These are phyloP conservation scores for Mimosa bimucronata DNA, from an alignment of 306 rosid genomes.

Conservation along the genomic window DNA sequence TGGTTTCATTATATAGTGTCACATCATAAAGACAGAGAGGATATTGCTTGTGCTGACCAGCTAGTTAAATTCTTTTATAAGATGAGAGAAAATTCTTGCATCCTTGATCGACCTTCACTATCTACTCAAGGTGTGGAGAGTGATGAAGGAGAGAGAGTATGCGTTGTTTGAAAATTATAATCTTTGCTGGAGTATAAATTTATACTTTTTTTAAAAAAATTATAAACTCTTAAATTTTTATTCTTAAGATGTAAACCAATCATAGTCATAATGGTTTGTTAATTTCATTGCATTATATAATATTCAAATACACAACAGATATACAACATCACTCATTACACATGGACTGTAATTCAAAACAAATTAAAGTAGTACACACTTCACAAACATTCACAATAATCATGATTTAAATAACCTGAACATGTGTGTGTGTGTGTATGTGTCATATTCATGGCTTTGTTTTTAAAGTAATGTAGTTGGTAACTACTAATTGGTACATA, in stretches of 20 bases:
- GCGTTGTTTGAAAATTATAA: too few relatives aligned
- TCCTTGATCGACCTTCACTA: too few relatives aligned
- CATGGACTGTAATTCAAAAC: background rate
- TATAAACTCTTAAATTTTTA: too few relatives aligned
- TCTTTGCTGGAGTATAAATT: too few relatives aligned
- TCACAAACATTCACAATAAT: background rate
- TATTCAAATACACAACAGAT: background rate
- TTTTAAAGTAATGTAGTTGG: background rate
- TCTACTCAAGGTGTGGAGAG: too few relatives aligned
- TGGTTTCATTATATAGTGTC: too few relatives aligned
- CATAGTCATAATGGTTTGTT: background rate
- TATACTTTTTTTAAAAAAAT: too few relatives aligned
- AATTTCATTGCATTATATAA: background rate
- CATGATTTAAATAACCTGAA: background rate
- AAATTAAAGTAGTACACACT: background rate
- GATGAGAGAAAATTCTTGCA: too few relatives aligned
- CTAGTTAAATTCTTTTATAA: too few relatives aligned
- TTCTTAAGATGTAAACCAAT: background rate
- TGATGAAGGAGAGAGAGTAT: too few relatives aligned
- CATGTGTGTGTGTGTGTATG: background rate
- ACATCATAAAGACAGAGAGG: too few relatives aligned
- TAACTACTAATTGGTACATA: background rate
- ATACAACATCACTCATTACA: background rate
- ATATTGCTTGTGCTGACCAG: too few relatives aligned
- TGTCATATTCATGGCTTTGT: background rate